Evolutionary conservation across 768 basidiomycete species (phyloP).

Genomic region (Hygrophorus pudorinus): DNA sequence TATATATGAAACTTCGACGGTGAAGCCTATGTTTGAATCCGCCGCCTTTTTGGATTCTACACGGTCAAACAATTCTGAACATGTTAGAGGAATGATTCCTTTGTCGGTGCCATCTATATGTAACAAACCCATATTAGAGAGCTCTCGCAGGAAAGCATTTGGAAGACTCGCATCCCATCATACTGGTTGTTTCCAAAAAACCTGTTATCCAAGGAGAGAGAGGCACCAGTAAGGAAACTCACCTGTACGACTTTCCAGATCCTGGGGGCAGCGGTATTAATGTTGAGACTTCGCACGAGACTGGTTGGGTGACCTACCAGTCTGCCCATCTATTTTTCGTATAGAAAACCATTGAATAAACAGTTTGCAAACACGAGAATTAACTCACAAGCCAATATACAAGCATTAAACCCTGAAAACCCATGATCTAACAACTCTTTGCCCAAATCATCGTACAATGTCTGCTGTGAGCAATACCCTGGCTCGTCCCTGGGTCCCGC

Average conservation of each 20-base stretch:
- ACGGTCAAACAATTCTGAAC: conserved; percentile 83
- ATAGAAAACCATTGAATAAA: not conserved
- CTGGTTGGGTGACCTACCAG: conserved; percentile 44
- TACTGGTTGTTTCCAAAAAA: conserved; percentile 35
- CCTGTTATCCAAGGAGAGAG: not conserved
- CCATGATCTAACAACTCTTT: conserved; percentile 92
- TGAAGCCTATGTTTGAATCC: conserved; percentile 68
- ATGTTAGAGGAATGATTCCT: conserved; percentile 95
- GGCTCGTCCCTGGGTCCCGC: conserved; percentile 86
- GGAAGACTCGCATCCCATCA: conserved; percentile 82
- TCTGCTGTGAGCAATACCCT: conserved; percentile 88
- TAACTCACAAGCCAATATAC: conserved; percentile 94
- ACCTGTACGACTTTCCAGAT: conserved; percentile 92
- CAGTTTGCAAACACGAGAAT: not conserved
- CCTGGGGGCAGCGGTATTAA: conserved; percentile 30
- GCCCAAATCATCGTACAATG: conserved; percentile 88
- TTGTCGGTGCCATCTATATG: conserved; percentile 81
- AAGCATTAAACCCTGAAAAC: conserved; percentile 95
- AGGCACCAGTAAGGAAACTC: conserved; percentile 16
- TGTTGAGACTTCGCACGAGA: conserved; percentile 1
- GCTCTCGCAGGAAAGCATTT: conserved; percentile 1
- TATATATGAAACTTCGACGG: conserved; percentile 98
- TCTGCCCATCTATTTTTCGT: conserved; percentile 60
- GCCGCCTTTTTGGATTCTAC: conserved; percentile 52
- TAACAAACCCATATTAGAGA: not conserved